Evolutionary conservation across 768 basidiomycete species (phyloP).

Genomic region (Tulasnella sp.): DNA sequence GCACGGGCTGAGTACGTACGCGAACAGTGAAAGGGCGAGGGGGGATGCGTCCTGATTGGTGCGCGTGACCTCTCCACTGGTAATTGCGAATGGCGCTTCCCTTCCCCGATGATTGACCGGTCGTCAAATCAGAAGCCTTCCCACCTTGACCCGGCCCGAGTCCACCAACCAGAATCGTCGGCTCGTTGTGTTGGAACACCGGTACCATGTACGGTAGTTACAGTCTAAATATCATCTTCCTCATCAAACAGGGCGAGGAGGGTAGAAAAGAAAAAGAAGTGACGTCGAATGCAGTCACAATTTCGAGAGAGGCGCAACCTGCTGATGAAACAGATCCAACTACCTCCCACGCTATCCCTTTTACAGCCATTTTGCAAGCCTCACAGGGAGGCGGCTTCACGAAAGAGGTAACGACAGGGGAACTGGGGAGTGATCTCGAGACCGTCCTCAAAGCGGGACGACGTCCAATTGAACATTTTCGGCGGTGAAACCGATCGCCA

Average conservation of each 20-base stretch:
- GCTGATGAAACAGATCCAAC: background rate
- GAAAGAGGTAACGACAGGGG: background rate
- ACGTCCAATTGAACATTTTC: background rate
- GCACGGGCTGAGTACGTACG: background rate
- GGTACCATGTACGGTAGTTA: background rate
- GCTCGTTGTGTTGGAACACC: background rate
- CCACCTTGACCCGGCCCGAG: background rate
- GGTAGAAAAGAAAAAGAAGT: background rate
- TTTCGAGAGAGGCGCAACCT: background rate
- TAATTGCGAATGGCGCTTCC: background rate
- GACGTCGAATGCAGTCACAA: background rate
- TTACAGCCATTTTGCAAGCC: background rate
- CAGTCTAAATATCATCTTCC: constrained; percentile 17
- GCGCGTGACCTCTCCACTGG: background rate
- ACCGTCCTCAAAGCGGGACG: background rate
- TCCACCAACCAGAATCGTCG: background rate
- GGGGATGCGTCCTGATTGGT: background rate
- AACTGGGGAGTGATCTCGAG: background rate
- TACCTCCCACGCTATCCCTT: background rate
- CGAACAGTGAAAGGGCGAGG: background rate
- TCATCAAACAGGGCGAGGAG: background rate
- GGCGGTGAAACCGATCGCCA: background rate
- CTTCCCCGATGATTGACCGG: background rate
- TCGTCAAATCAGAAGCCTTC: constrained; percentile 20
- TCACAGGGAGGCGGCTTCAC: background rate